Conservation (phyloP, 768 basidiomycete species). For the Postia placenta region DNA sequence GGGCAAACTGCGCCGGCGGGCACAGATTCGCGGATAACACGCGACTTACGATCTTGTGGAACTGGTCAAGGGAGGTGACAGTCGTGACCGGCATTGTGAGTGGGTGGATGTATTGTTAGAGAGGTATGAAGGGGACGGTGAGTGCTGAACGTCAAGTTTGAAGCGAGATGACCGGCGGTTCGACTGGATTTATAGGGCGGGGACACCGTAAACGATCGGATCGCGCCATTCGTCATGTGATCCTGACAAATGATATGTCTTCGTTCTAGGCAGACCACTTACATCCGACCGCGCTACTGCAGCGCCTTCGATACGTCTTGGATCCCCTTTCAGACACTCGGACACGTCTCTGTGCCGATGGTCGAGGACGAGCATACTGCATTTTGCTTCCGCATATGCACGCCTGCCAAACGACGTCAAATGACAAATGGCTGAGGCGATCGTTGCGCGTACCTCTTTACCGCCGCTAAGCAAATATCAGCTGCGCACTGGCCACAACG, state of each 20-base stretch:
- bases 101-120: background rate
- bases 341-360: no score
- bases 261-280: background rate
- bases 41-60: constrained; percentile 35
- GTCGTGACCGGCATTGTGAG: constrained; percentile 14
- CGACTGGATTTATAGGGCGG: constrained; percentile 1
- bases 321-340: no score
- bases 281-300: no score
- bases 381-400: no score
- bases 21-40: background rate
- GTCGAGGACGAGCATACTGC: no score
- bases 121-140: background rate
- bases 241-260: background rate
- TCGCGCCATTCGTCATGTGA: constrained; percentile 8
- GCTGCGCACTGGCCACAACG: no score
- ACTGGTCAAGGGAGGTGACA: constrained; percentile 15
- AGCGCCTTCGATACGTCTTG: no score
- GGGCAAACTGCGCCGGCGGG: background rate
- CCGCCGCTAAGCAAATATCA: no score
- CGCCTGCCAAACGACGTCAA: no score
- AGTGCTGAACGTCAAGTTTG: background rate
- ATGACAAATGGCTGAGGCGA: no score
- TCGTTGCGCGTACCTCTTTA: no score
- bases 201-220: background rate
- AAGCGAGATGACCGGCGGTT: background rate